Evolutionary conservation across 495 filamentous ascomycete species (phyloP), one percentile per base, ranked within the genome.

Genomic region (Penicillium antarcticum): DNA sequence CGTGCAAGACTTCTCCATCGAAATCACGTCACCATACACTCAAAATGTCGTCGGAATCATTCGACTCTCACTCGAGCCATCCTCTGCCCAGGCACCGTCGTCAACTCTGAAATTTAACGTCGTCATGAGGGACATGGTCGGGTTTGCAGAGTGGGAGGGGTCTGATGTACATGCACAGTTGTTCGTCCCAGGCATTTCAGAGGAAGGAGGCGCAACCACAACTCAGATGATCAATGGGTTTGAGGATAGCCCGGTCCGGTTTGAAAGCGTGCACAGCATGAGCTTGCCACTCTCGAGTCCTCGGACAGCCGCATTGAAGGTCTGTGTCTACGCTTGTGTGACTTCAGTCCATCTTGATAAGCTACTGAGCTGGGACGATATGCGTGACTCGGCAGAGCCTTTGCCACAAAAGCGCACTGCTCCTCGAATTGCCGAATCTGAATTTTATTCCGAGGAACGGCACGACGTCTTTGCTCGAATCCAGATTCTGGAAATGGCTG

Each of bases 241-340:
- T 64, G 91, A 97, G 58, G 94, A 97, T 65, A 87, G 89, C n/a
- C 85, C 91, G 1, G 84, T 97, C 50, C 86, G 87, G 31, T 99
- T 99, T 61, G 91, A 96, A 66, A 97, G 94, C 68, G 91, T 96
- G 45, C 94, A 99, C 72, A 95, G 89, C 60, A 97, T 99, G 92
- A 96, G 92, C 66, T 74, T 99, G 51, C 95, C 95, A n/a, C 77
- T 95, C 33, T 85, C 85, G 19, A 90, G 88, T 50, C 82, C 91
- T 10, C 82, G 79, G 24, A 83, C 84, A 31, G 84, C 88, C 8
- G 84, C 83, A 7, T 68, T 99, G 36, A 82, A 95, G 48, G 86
- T 97, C n/a, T 89, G 91, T 26, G 87, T 99, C 49, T 97, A 96
- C 63, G 92, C 95, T 23, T 87, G 85, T 56, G 89, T 96, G 42